Evolutionary conservation across 495 filamentous ascomycete genomes (phyloP).

Genomic region (Penicillium cinerascens): DNA sequence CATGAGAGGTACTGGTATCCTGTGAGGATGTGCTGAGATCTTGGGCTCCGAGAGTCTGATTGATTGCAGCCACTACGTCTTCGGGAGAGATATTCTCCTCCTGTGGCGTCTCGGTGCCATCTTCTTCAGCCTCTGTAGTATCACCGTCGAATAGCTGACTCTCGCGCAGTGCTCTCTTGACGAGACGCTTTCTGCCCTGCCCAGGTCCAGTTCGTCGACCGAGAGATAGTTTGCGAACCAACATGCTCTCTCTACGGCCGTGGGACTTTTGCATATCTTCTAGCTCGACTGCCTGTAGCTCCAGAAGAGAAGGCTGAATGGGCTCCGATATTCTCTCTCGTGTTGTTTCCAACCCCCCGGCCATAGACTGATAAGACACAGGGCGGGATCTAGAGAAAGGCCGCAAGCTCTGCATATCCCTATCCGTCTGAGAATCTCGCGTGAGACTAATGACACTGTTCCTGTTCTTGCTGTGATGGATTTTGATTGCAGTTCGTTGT

Average conservation of each 20-base stretch:
- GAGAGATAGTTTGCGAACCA: constrained; percentile 19
- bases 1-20: not conserved
- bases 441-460: not conserved
- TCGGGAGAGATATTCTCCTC: not conserved
- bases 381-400: not conserved
- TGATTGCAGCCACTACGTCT: not conserved
- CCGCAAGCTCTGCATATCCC: not conserved
- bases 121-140: not conserved
- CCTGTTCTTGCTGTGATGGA: not conserved
- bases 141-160: constrained; percentile 3
- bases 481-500: constrained; percentile 40
- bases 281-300: not conserved
- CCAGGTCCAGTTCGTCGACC: constrained; percentile 27
- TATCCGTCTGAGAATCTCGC: not conserved
- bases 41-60: not conserved
- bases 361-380: not conserved
- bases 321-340: not conserved
- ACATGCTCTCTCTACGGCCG: constrained; percentile 1
- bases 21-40: not conserved
- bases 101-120: not conserved
- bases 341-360: not conserved
- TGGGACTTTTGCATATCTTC: not conserved
- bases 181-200: constrained; percentile 17
- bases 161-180: constrained; percentile 12
- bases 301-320: not conserved